Conservation (phyloP, 2,329 filamentous ascomycete species). For the Alternaria solani region DNA sequence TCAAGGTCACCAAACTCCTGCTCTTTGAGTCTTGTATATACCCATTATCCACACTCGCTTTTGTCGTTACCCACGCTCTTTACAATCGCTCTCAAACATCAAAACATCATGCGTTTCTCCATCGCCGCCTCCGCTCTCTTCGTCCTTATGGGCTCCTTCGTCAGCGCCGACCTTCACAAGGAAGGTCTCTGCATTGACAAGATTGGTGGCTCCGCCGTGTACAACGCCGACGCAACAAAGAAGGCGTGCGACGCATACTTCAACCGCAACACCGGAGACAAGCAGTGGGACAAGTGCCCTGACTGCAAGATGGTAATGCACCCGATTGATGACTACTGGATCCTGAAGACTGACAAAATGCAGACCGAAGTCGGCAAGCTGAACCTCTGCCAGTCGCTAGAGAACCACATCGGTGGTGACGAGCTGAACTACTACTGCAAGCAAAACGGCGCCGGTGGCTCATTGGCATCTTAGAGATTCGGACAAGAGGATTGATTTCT, state of each 20-base stretch:
- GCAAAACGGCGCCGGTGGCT: conserved; percentile 26
- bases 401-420: conserved; percentile 39
- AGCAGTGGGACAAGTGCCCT: conserved; percentile 40
- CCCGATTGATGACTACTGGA: background rate
- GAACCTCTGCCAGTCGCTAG: conserved; percentile 32
- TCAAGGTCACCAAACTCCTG: background rate
- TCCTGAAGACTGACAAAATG: background rate
- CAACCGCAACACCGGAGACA: conserved; percentile 35
- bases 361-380: conserved; percentile 30
- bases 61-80: background rate
- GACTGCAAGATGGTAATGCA: conserved; percentile 37
- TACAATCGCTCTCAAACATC: background rate
- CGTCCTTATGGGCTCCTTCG: conserved; percentile 24
- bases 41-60: conserved; percentile 3
- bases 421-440: conserved; percentile 40
- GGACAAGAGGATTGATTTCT: background rate
- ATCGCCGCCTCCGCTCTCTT: conserved; percentile 19
- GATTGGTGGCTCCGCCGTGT: conserved; percentile 27
- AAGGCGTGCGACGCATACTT: conserved; percentile 31
- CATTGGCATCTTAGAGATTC: conserved; percentile 14
- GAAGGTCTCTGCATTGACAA: conserved; percentile 31
- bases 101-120: conserved; percentile 29
- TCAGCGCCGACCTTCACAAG: conserved; percentile 30
- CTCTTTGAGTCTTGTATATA: conserved; percentile 10
- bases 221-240: conserved; percentile 34